These are phyloP conservation scores for Colletotrichum karsti DNA, from an alignment of 2,329 filamentous ascomycete genomes.

Conservation along the genomic window DNA sequence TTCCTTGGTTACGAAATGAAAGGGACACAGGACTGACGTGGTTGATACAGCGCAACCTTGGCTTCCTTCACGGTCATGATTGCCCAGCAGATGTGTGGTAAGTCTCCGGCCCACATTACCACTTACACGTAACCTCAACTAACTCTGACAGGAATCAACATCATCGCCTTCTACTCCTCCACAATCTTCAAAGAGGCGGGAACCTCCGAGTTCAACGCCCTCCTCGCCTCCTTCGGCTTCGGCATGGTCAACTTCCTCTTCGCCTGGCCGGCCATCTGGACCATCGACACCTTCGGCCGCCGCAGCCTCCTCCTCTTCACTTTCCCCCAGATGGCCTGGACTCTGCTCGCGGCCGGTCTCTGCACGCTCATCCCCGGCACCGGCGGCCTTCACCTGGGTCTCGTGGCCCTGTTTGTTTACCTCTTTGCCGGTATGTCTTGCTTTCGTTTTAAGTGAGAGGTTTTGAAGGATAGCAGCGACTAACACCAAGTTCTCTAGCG, in stretches of 20 bases:
- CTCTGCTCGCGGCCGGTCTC: constrained; percentile 55
- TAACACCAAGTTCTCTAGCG: constrained; percentile 32
- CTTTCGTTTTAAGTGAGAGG: background rate
- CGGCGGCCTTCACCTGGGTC: constrained; percentile 53
- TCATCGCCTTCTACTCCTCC: constrained; percentile 58
- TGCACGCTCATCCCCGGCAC: constrained; percentile 43
- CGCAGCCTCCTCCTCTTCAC: constrained; percentile 70
- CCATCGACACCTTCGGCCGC: constrained; percentile 73
- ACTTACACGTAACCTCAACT: too few species aligned
- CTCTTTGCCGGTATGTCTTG: constrained; percentile 58
- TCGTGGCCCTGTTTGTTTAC: constrained; percentile 71
- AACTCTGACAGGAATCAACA: constrained; percentile 44
- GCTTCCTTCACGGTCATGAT: constrained; percentile 77
- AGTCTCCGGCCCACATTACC: too few species aligned
- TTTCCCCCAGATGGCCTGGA: constrained; percentile 73
- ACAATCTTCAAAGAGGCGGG: constrained; percentile 56
- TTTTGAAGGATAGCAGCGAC: fast-evolving
- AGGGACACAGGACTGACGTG: background rate
- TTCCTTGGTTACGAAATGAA: background rate
- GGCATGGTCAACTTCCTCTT: constrained; percentile 68
- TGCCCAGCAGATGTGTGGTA: constrained; percentile 68
- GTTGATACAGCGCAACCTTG: constrained; percentile 61
- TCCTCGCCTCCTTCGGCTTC: constrained; percentile 67
- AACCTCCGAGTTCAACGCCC: constrained; percentile 21
- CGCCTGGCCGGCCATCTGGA: constrained; percentile 71